Evolutionary conservation across 2,329 filamentous ascomycete genomes (phyloP).

Genomic region (Penicillium fuscoglaucum): DNA sequence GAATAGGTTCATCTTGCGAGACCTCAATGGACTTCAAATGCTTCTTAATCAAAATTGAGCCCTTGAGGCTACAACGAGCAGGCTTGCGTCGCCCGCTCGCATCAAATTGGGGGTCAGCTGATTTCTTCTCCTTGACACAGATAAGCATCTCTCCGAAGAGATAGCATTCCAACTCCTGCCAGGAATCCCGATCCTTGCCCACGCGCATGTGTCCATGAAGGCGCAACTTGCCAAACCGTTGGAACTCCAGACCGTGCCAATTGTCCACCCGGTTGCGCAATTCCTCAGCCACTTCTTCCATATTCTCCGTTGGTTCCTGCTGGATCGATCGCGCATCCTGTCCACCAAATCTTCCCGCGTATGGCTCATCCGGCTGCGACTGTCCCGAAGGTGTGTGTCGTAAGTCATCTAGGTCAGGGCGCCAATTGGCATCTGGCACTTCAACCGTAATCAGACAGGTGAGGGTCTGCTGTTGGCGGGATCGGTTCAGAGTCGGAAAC

Average conservation of each 20-base stretch:
- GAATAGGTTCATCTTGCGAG: slow-evolving; percentile 70
- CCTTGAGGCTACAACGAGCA: slow-evolving; percentile 85
- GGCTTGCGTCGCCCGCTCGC: slow-evolving; percentile 60
- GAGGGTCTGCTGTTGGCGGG: slow-evolving; percentile 88
- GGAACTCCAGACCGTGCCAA: slow-evolving; percentile 95
- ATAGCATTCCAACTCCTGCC: slow-evolving; percentile 97
- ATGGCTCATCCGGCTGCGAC: slow-evolving; percentile 53
- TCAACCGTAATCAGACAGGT: slow-evolving; percentile 94
- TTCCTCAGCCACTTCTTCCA: slow-evolving; percentile 84
- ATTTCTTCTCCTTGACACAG: slow-evolving; percentile 96
- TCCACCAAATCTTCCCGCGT: slow-evolving; percentile 49
- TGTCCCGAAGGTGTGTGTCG: slow-evolving; percentile 53
- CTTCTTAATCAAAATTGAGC: slow-evolving; percentile 97
- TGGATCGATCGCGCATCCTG: slow-evolving; percentile 61
- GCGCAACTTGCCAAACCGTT: slow-evolving; percentile 85
- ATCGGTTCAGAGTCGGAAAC: slow-evolving; percentile 89
- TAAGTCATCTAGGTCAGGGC: slow-evolving; percentile 78
- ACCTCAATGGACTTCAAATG: slow-evolving; percentile 88
- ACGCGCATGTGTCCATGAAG: slow-evolving; percentile 88
- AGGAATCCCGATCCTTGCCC: slow-evolving; percentile 92
- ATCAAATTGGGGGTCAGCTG: slow-evolving; percentile 63
- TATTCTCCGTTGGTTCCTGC: slow-evolving; percentile 71
- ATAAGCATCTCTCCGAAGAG: slow-evolving; percentile 99
- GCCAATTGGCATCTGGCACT: slow-evolving; percentile 90
- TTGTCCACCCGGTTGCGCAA: slow-evolving; percentile 89